These are phyloP conservation scores for Chalaropsis thielavioides DNA, from an alignment of 2,329 filamentous ascomycete genomes.

Conservation along the genomic window DNA sequence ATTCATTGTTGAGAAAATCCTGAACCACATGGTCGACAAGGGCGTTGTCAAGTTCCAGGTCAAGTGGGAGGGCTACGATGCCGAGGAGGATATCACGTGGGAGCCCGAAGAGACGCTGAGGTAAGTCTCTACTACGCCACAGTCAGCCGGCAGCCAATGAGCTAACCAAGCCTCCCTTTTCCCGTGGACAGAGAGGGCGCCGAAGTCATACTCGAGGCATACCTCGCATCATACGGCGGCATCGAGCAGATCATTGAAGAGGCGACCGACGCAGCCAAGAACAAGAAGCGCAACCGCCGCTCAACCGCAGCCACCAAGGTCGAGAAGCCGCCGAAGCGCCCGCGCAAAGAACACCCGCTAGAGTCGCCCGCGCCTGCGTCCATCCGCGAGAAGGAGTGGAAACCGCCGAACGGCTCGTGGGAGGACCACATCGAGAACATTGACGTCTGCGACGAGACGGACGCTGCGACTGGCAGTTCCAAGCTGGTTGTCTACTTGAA, in stretches of 20 bases:
- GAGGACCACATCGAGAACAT: conserved; percentile 57
- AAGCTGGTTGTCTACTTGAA: conserved; percentile 53
- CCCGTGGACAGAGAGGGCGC: conserved; percentile 37
- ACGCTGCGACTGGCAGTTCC: conserved; percentile 26
- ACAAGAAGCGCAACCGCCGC: conserved; percentile 44
- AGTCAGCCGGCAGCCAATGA: background rate
- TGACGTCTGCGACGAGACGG: conserved; percentile 56
- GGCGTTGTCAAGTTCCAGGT: conserved; percentile 49
- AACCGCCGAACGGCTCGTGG: conserved; percentile 60
- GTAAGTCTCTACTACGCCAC: conserved; percentile 27
- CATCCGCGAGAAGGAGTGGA: conserved; percentile 31
- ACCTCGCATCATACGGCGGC: conserved; percentile 50
- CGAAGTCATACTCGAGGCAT: conserved; percentile 46
- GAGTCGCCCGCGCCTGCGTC: conserved; percentile 34
- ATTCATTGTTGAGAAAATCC: conserved; percentile 61
- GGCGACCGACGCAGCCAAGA: conserved; percentile 35
- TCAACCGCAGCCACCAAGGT: conserved; percentile 27
- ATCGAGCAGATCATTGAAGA: conserved; percentile 39
- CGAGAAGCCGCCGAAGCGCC: conserved; percentile 28
- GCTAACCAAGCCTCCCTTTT: background rate
- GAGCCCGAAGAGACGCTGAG: conserved; percentile 58
- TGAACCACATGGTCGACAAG: conserved; percentile 47
- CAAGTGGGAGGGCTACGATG: conserved; percentile 68
- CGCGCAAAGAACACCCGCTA: conserved; percentile 34
- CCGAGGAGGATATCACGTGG: conserved; percentile 59